Evolutionary conservation across 2,329 filamentous ascomycete genomes (phyloP), one percentile per base, ranked within the genome.

Genomic region (Dactylellina drechsleri): DNA sequence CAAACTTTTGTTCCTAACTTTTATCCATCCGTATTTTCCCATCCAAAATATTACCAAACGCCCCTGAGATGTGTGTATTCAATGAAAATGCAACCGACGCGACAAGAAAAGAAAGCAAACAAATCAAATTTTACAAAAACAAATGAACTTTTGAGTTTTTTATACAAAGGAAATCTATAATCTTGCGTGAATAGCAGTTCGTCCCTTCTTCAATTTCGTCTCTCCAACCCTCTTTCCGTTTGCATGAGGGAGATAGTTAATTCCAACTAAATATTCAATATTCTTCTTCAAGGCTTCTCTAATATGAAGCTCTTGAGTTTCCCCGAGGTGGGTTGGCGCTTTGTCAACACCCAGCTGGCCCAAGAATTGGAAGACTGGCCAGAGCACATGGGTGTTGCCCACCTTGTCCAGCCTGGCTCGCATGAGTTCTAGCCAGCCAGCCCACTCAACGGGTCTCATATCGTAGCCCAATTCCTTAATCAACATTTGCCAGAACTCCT

Each of bases 211-310:
- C 36, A 43, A 43, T 43, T 16, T 59, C 18, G n/a, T 59, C 13
- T 59, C 56, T 45, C 56, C 18, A 23, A 36, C 40, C 18, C 56
- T 59, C 36, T 36, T 15, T 43, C 56, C 56, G 13, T 59, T 59
- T 20, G 56, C 31, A 12, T 59, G 16, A 43, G 56, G 56, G 16
- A 59, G 56, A 43, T 59, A 59, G 12, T 36, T 36, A 45, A 59
- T 59, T 45, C 56, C 56, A 59, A 59, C 56, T 13, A 59, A 45
- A 23, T 59, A 59, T 28, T 59, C 56, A 45, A 59, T 59, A 59
- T 59, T 59, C 31, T 59, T 59, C 56, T 59, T 59, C 56, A 59
- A 41, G 16, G 56, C 56, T 41, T 36, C 18, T 28, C 36, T 59
- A 2, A 59, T 59, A 8, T 59, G 31, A 43, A 41, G 13, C 36